These are phyloP conservation scores for Aspergillus incahuasiensis DNA, from an alignment of 495 filamentous ascomycete genomes.

Conservation along the genomic window DNA sequence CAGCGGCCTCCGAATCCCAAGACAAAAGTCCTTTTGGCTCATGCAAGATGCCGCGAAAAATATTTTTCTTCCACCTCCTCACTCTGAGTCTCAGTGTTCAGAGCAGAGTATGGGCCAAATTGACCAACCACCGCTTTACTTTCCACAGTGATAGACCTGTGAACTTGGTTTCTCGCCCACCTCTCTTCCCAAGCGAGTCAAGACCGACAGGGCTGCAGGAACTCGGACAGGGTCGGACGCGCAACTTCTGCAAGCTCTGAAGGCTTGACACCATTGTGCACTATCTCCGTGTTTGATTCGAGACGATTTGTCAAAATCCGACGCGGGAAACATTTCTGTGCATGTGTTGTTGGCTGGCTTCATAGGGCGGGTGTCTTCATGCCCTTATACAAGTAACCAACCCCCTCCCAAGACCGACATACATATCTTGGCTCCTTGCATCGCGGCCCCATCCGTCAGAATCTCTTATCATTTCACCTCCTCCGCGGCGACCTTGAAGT, in stretches of 20 bases:
- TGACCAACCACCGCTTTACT: not conserved
- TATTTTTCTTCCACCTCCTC: not conserved
- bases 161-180: not conserved
- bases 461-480: not conserved
- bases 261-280: not conserved
- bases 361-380: constrained; percentile 2
- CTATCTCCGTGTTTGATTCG: not conserved
- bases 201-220: constrained; percentile 5
- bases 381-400: constrained; percentile 5
- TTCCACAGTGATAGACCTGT: not conserved
- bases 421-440: constrained; percentile 7
- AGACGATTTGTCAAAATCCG: not conserved
- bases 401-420: not conserved
- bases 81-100: not conserved
- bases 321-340: not conserved
- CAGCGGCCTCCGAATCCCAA: not conserved
- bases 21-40: not conserved
- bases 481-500: not conserved
- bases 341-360: not conserved
- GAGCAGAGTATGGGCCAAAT: not conserved
- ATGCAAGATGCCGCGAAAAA: not conserved
- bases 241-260: not conserved
- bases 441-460: constrained; percentile 1
- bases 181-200: not conserved
- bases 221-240: not conserved